Base-by-base conservation (phyloP, 1,139 yeast genomes). In the Meyerozyma athensensis region DNA sequence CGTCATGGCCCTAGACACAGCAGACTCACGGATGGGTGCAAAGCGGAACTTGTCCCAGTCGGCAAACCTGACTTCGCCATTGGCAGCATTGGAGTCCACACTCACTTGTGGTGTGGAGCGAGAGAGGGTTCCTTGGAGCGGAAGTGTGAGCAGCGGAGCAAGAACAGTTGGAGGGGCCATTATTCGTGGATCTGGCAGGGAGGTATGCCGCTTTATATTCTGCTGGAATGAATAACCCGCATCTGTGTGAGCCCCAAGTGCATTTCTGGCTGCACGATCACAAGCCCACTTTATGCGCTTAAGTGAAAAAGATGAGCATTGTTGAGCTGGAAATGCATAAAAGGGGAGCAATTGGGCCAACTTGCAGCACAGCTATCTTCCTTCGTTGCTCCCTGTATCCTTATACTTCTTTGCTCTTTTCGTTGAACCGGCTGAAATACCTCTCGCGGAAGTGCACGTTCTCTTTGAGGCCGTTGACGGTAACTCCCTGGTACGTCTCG, bases 1-100 rank as follows among this genome's bases (percentile, higher is more conserved):
- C 36, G 90, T 82, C 92, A 84, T 83, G 26, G 92, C 92, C 44
- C 92, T 72, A n/a, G 90, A 81, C 26, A 83, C 90, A 3, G 85
- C 79, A 7, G 87, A 79, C 62, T 83, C 92, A 44, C 90, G 72
- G 50, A 83, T 83, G 43, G 89, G 89, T 18, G 78, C 74, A 58
- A 83, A 83, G 47, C 70, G 65, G 63, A 83, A 83, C 32, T 69
- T 65, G 21, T 80, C 77, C 90, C 90, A 81, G 56, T 81, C 81
- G 13, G 69, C 72, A 43, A 67, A 67, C 43, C 37, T 37, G 17
- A 49, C 46, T 5, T 42, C 34, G 26, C 43, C 41, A 30, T 49
- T 49, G 10, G 45, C 49, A 19, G 49, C 49, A 21, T 38, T 39
- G 17, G 51, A 39, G 30, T 39, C 32, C 10, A 43, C 28, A 13